phyloP scores from a whole-genome alignment of 306 rosid genomes.

The Acacia melanoxylon region DNA sequence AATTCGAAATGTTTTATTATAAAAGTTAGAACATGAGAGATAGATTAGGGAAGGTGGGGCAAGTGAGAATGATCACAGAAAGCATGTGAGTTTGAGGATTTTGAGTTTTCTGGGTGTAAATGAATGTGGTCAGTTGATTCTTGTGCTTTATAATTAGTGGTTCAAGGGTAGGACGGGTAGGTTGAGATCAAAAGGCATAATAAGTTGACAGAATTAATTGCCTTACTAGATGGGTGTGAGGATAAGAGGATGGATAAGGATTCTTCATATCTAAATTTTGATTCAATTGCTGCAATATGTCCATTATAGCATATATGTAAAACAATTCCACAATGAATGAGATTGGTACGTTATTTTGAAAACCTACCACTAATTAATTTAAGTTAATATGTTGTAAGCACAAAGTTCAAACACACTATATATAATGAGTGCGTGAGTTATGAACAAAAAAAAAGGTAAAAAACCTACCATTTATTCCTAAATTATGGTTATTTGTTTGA shows the following conservation, averaged over 20 bases:
- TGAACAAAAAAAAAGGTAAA: no score
- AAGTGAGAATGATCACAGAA: slow-evolving; percentile 23
- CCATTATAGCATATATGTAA: no score
- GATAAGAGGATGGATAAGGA: background rate
- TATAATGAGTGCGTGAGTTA: no score
- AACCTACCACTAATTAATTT: no score
- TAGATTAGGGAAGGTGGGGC: background rate
- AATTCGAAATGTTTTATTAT: background rate
- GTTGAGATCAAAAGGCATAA: background rate
- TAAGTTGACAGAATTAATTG: background rate
- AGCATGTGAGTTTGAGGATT: slow-evolving; percentile 41
- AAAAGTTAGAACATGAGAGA: background rate
- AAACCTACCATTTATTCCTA: no score
- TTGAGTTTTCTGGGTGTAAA: slow-evolving; percentile 12
- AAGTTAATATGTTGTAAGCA: no score
- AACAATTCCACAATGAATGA: background rate
- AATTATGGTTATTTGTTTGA: no score
- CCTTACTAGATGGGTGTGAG: background rate
- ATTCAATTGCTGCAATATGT: background rate
- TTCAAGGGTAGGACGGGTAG: background rate
- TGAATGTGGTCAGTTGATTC: slow-evolving; percentile 24
- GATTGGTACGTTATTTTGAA: no score
- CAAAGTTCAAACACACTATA: no score
- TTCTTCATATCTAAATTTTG: background rate
- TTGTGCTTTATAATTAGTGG: background rate